Base-by-base conservation (phyloP, 1,139 yeast genomes). In the Yamadazyma sp. region DNA sequence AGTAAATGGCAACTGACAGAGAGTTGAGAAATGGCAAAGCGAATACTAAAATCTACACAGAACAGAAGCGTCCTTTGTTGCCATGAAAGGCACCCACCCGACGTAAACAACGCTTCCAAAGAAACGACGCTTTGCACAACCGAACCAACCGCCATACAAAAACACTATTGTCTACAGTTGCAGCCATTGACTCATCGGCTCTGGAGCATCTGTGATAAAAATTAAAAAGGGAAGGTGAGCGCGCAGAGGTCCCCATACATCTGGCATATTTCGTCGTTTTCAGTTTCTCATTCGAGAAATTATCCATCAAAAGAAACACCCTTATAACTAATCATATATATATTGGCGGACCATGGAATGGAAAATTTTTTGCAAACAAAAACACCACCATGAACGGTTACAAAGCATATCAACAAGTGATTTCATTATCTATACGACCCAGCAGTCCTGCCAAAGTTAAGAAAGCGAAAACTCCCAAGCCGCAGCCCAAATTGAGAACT, bases 361-460 rank as follows among this genome's bases (percentile, higher is more conserved):
- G 7, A 34, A 20, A 20, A 20, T 20, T 20, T 20, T 36, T 39
- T 37, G 17, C 14, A 17, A 27, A 16, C 18, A 29, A 10, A 4
- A 17, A 11, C 17, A 33, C 11, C 5, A 34, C 6, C 3, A 56
- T 43, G 41, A 40, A 51, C 39, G 56, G 57, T 48, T 72, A 72
- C 59, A 71, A 64, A 51, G 44, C 58, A 18, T 72, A 71, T 49
- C 77, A 72, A 50, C 73, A 71, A 50, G 73, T 71, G 39, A 52
- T 71, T 38, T 61, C 65, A 44, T 58, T 70, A 23, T 51, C 65
- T 2, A 59, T 62, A 33, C 59, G 57, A 45, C 52, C 58, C 17
- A 35, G n/a, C 23, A 16, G 16, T 6, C 47, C 48, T 16, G 47
- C 49, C 18, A 53, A 50, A 36, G 51, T 49, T 30, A 41, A 43